phyloP scores from a whole-genome alignment of 441 rosid species.

The Biscutella laevigata region DNA sequence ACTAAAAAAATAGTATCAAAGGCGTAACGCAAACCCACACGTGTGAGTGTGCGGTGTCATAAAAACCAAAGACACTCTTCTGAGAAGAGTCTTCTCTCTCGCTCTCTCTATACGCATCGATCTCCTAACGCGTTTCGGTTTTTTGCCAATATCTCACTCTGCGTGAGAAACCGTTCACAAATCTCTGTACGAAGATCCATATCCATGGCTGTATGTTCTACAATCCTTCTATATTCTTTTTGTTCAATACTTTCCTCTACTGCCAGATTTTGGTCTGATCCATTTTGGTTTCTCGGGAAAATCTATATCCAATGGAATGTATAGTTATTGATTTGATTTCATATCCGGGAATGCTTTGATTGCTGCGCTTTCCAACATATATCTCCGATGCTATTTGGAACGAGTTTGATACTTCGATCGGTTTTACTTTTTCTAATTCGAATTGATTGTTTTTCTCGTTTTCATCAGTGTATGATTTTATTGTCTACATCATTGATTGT shows the following conservation, averaged over 20 bases:
- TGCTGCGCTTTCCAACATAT: neutral
- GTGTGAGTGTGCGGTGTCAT: slow-evolving; percentile 23
- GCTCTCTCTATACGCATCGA: neutral
- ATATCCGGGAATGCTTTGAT: neutral
- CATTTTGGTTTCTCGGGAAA: neutral
- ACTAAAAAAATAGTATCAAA: neutral
- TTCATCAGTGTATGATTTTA: neutral
- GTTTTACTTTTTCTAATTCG: neutral
- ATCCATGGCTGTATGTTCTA: slow-evolving; percentile 28
- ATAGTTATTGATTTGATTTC: slow-evolving; percentile 2
- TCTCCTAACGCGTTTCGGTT: slow-evolving; percentile 8
- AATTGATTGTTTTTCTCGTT: neutral
- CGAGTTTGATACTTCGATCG: neutral
- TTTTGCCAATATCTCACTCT: slow-evolving; percentile 11
- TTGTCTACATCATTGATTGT: neutral
- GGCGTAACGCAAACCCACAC: slow-evolving; percentile 25
- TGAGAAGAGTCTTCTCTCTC: neutral
- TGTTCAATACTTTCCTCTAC: neutral
- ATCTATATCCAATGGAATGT: neutral
- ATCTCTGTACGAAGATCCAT: slow-evolving; percentile 12
- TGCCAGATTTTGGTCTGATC: slow-evolving; percentile 2
- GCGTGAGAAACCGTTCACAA: neutral
- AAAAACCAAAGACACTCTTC: slow-evolving; percentile 15
- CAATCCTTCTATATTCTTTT: too few species aligned
- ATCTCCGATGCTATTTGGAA: neutral